Conservation (phyloP, 805 yeast species). For the Barnettozyma vustinii region DNA sequence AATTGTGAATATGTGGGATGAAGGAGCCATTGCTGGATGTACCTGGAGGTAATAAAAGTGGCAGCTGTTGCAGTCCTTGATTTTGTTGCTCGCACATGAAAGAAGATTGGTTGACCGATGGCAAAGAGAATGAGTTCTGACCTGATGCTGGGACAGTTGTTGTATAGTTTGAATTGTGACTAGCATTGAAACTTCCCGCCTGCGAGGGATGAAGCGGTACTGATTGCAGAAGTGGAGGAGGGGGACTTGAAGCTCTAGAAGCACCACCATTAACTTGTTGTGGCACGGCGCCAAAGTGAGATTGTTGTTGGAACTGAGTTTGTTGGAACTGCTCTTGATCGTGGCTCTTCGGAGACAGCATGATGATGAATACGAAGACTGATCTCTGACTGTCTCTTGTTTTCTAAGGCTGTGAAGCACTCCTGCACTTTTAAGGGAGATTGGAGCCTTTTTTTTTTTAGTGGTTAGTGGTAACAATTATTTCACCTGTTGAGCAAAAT, state of each 20-base stretch:
- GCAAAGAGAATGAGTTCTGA: constrained; percentile 9
- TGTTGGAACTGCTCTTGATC: background rate
- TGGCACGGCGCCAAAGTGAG: background rate
- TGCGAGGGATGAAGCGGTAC: background rate
- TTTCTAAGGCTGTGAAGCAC: background rate
- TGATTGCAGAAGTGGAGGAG: background rate
- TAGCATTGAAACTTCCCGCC: background rate
- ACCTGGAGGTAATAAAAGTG: background rate
- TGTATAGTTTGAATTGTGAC: constrained; percentile 7
- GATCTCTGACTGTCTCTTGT: background rate
- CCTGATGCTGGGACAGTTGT: background rate
- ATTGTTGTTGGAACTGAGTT: background rate
- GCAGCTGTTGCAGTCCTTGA: background rate
- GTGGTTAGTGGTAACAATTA: background rate
- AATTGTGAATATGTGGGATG: background rate
- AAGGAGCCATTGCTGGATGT: background rate
- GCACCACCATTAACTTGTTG: background rate
- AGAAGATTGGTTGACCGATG: constrained; percentile 7
- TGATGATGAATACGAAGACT: background rate
- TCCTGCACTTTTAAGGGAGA: background rate
- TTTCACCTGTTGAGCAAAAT: background rate
- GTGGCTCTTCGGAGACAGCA: constrained; percentile 2
- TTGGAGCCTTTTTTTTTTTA: background rate
- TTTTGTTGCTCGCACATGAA: background rate
- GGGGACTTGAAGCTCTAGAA: background rate